Base-by-base conservation (phyloP, 23 red algal genomes). In the Gracilaria gracilis region DNA sequence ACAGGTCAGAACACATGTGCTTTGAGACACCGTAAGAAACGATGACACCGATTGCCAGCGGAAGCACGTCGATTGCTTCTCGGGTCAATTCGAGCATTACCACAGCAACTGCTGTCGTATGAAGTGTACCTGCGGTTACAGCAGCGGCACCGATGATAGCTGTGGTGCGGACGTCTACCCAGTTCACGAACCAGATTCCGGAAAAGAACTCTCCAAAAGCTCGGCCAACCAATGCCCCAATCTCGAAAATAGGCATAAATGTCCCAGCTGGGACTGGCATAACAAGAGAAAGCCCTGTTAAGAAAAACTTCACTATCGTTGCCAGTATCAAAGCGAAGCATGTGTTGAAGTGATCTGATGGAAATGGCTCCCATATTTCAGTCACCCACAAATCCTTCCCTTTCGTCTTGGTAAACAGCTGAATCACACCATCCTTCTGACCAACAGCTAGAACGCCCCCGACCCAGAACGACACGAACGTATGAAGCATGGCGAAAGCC, bases 1-100 rank as follows among this genome's bases (percentile, higher is more conserved):
- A 96, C 79, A 96, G 82, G 55, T 92, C 87, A 28, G 71, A 82
- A 29, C 86, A 91, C 80, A 96, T 57, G 19, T 70, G 79, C n/a
- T 92, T 91, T 0, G 70, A 87, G 9, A 93, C 75, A 16, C 40
- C 75, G 42, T 92, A 96, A 11, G 95, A 80, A 64, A 94, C 92
- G 27, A 98, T 87, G 33, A 84, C 81, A 4, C 85, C 91, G 35
- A 95, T 54, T 34, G 88, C 85, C 25, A 98, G 42, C 25, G 91
- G 95, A 57, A 94, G 55, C 4, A 97, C 73, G 46, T 94, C 80
- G 40, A 91, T 78, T 12, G 86, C 75, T 74, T 90, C 91, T 80
- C 83, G 66, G n/a, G 95, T 97, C 71, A 97, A 58, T 38, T 97
- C 95, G 55, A 97, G 85, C 82, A 97, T 88, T 27, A 97, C 88